Percentiles rank a stretch among this genome's conserved stretches.
Evolutionary conservation across 225 moss, liverwort and hornwort species (phyloP).

Genomic region (Sphagnum contortum): DNA sequence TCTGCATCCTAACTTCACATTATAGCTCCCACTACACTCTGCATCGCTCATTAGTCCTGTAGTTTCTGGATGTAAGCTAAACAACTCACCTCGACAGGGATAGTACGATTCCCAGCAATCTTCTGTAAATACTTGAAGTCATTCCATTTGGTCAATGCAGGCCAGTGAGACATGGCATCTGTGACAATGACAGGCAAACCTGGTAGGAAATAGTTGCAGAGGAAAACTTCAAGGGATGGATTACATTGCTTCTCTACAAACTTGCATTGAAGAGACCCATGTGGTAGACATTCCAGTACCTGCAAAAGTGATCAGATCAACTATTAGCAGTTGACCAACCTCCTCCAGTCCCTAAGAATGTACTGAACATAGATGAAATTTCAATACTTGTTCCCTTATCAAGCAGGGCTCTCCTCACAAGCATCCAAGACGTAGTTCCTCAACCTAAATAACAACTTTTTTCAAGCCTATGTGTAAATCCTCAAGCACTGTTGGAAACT

Average conservation of each 20-base stretch:
- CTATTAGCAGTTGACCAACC: too few relatives aligned
- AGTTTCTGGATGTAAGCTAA: background rate
- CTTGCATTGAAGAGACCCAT: slow-evolving; percentile 36
- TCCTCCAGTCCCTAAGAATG: too few relatives aligned
- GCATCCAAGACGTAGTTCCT: too few relatives aligned
- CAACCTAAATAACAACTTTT: too few relatives aligned
- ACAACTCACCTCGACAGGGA: slow-evolving; percentile 70
- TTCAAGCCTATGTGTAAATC: slow-evolving; percentile 1
- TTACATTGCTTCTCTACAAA: slow-evolving; percentile 42
- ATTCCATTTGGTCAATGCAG: slow-evolving; percentile 79
- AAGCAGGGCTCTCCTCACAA: too few relatives aligned
- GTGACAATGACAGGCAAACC: slow-evolving; percentile 52
- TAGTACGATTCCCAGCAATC: slow-evolving; percentile 78
- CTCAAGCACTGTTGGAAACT: slow-evolving; percentile 2
- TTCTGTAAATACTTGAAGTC: slow-evolving; percentile 50
- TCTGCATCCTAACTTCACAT: too few relatives aligned
- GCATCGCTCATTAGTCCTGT: too few relatives aligned
- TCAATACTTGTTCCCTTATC: too few relatives aligned
- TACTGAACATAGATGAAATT: too few relatives aligned
- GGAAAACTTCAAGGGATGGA: slow-evolving; percentile 72
- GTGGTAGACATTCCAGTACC: slow-evolving; percentile 45
- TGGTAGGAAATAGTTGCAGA: slow-evolving; percentile 56
- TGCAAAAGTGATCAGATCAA: slow-evolving; percentile 13
- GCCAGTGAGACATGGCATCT: slow-evolving; percentile 72
- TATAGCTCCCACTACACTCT: too few relatives aligned